Evolutionary conservation across 139 green algal species (phyloP).

Genomic region (Picochlorum sp.): DNA sequence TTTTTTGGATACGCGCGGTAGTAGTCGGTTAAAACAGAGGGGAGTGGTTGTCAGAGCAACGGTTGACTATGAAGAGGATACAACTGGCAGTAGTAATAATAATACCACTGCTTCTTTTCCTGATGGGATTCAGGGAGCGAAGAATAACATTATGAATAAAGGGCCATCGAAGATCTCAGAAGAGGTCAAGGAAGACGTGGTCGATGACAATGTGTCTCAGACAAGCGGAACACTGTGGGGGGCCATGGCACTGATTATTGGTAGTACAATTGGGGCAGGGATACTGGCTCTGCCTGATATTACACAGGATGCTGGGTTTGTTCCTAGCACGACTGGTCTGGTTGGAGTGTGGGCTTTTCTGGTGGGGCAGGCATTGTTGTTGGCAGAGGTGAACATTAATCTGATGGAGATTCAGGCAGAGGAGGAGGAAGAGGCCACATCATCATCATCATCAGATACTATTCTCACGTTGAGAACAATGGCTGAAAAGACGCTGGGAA

Average conservation of each 20-base stretch:
- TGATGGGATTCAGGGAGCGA: too few species aligned
- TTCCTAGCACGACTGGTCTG: slow-evolving; percentile 29
- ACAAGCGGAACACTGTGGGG: slow-evolving; percentile 22
- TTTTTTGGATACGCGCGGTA: too few species aligned
- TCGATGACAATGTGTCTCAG: neutral
- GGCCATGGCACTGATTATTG: slow-evolving; percentile 50
- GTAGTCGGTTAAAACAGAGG: too few species aligned
- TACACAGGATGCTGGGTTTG: slow-evolving; percentile 39
- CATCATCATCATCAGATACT: slow-evolving; percentile 4
- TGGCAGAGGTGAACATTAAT: slow-evolving; percentile 62
- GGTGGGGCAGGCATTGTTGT: slow-evolving; percentile 43
- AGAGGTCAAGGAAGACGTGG: neutral
- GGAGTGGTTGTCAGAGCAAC: too few species aligned
- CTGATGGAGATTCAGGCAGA: neutral
- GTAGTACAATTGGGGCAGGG: slow-evolving; percentile 53
- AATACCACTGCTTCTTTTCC: too few species aligned
- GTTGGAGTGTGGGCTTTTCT: slow-evolving; percentile 45
- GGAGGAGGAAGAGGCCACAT: neutral
- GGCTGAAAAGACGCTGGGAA: slow-evolving; percentile 46
- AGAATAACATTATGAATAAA: too few species aligned
- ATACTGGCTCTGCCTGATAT: slow-evolving; percentile 54
- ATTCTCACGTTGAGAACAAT: slow-evolving; percentile 50
- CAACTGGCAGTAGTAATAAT: too few species aligned
- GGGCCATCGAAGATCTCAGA: neutral
- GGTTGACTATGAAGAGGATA: too few species aligned